Conservation (phyloP, 164 flowering plant species). For the Cinnamomum chago region DNA sequence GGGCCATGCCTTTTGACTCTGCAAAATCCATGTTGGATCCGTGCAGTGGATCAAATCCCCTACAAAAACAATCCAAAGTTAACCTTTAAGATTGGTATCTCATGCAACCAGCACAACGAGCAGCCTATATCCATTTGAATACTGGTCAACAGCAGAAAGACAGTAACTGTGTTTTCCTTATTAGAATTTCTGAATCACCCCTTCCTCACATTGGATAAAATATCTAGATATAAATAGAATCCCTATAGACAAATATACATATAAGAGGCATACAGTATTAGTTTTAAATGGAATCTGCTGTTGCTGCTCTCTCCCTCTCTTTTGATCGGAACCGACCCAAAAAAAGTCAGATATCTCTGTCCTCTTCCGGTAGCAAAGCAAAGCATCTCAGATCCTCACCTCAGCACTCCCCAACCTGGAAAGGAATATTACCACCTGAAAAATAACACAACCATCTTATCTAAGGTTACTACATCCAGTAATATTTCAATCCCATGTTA, state of each 20-base stretch:
- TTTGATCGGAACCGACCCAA: too few relatives aligned
- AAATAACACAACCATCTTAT: neutral
- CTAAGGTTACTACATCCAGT: neutral
- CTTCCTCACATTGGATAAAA: too few relatives aligned
- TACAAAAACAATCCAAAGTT: too few relatives aligned
- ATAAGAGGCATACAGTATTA: neutral
- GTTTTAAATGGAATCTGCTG: neutral
- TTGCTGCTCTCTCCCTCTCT: neutral
- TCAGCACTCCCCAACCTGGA: neutral
- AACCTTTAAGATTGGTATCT: too few relatives aligned
- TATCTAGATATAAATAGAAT: neutral
- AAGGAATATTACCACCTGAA: neutral
- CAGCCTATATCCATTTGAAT: neutral
- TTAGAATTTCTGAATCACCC: neutral
- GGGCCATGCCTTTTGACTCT: too few relatives aligned
- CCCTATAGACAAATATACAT: neutral
- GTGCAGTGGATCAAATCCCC: too few relatives aligned
- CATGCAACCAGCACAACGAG: neutral
- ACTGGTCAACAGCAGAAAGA: too few relatives aligned
- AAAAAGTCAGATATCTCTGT: neutral
- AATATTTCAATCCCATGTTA: neutral
- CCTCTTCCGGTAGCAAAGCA: neutral
- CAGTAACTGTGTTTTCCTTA: neutral
- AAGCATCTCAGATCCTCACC: neutral
- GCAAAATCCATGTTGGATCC: too few relatives aligned